Evolutionary conservation across 345 rosid genomes (phyloP).

Genomic region (Combretum micranthum): DNA sequence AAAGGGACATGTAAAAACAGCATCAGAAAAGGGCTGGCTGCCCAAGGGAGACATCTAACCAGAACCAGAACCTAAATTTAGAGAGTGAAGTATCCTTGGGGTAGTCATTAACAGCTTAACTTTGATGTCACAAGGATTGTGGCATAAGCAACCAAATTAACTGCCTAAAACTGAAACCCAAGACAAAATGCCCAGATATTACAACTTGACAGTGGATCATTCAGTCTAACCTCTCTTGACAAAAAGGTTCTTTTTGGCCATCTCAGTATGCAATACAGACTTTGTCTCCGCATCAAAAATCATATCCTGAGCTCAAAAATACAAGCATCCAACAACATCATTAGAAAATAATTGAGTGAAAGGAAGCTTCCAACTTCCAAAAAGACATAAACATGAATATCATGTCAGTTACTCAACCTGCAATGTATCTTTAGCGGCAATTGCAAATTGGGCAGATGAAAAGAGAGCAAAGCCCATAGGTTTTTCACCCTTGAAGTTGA

Average conservation of each 20-base stretch:
- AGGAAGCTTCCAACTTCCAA: background rate
- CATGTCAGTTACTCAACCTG: constrained; percentile 40
- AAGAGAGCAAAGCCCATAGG: constrained; percentile 99
- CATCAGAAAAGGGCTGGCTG: too few species aligned
- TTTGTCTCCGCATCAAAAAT: constrained; percentile 81
- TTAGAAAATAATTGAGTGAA: background rate
- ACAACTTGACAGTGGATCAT: background rate
- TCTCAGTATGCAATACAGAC: constrained; percentile 84
- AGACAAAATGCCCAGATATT: too few species aligned
- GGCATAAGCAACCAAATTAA: too few species aligned
- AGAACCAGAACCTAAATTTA: too few species aligned
- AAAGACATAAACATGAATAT: background rate
- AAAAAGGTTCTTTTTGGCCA: constrained; percentile 98
- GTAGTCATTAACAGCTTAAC: too few species aligned
- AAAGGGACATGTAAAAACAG: too few species aligned
- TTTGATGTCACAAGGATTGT: too few species aligned
- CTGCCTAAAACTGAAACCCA: too few species aligned
- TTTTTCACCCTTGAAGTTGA: constrained; percentile 85
- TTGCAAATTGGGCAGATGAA: constrained; percentile 56
- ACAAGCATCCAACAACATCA: background rate
- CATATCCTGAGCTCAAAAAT: constrained; percentile 48
- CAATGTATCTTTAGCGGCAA: constrained; percentile 85
- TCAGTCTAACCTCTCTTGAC: constrained; percentile 73
- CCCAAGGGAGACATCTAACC: too few species aligned
- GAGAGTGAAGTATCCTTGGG: too few species aligned